Base-by-base conservation (phyloP, 2,329 filamentous ascomycete genomes). In the Epichloe typhina region DNA sequence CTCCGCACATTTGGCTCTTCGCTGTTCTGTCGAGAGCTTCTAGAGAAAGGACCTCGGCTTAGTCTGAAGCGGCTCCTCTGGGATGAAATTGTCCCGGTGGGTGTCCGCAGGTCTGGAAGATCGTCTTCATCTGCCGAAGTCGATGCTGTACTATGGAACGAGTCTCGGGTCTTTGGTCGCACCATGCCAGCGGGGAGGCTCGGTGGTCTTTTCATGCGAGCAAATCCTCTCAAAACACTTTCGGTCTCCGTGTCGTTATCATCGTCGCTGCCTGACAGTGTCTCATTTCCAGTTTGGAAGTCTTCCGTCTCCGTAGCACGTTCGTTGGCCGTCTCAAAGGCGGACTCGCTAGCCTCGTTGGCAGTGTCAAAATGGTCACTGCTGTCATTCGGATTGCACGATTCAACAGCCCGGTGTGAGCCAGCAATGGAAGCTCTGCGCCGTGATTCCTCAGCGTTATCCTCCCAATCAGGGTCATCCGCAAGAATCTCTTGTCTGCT, bases 161-260 rank as follows among this genome's bases (percentile, higher is more conserved):
- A 91, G 53, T 75, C 72, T 19, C 83, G 77, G 58, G 79, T 77
- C 48, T 70, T 60, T 55, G 77, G 75, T 49, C 64, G 62, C 43
- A 58, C 53, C 36, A 66, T 53, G 9, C 58, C 58, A 12, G 66
- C 64, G 12, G 73, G 64, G 33, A 74, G 61, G 47, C 62, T 67
- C 4, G 72, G 70, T 4, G 70, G 66, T 35, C 67, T 67, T 58
- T 62, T 70, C 56, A 71, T 69, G 26, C 63, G 66, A 37, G 67
- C 66, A 39, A 69, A 66, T 26, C 69, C 71, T 58, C 68, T 71
- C 3, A 71, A 68, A 2, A 68, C 72, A 50, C 74, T 77, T 64
- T 96, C 91, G 2, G 90, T 97, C 69, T 97, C 93, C 0, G 90
- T 97, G 68, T 95, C 91, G 1, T 89, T 74, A 57, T 89, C 85